Evolutionary conservation across 2,329 filamentous ascomycete species (phyloP).

Genomic region (Apiospora sp.): DNA sequence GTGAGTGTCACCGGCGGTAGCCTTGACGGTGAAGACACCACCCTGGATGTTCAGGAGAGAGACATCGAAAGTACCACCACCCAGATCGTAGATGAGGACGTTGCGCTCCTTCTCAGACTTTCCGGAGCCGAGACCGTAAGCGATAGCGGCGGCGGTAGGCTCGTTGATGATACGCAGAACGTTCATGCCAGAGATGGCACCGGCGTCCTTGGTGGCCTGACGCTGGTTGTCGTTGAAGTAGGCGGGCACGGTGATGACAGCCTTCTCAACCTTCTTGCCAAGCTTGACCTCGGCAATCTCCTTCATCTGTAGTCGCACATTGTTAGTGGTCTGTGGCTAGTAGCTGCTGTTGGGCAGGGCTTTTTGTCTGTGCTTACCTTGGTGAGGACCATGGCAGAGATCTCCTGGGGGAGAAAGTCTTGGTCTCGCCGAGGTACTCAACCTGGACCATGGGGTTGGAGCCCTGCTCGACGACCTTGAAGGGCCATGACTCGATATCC

Average conservation of each 20-base stretch:
- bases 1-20: conserved; percentile 96
- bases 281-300: conserved; percentile 98
- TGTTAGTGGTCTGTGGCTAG: not conserved
- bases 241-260: conserved; percentile 97
- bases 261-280: conserved; percentile 98
- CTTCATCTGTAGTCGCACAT: conserved; percentile 77
- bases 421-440: conserved; percentile 92
- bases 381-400: conserved; percentile 97
- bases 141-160: conserved; percentile 96
- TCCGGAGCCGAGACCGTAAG: conserved; percentile 94
- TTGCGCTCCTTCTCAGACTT: conserved; percentile 98
- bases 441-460: conserved; percentile 94
- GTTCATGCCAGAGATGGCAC: conserved; percentile 96
- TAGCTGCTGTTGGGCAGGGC: not conserved
- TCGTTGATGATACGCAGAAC: conserved; percentile 99
- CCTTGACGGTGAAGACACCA: conserved; percentile 99
- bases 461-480: conserved; percentile 93
- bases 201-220: conserved; percentile 98
- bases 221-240: conserved; percentile 99
- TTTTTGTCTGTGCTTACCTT: conserved; percentile 71
- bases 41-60: conserved; percentile 98
- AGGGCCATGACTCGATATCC: conserved; percentile 98
- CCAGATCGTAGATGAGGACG: conserved; percentile 99
- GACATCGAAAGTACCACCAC: conserved; percentile 99
- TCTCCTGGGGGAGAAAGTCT: conserved; percentile 97